Evolutionary conservation across 192 early-diverging fungal genomes (phyloP).

Genomic region (Diversispora eburnea): DNA sequence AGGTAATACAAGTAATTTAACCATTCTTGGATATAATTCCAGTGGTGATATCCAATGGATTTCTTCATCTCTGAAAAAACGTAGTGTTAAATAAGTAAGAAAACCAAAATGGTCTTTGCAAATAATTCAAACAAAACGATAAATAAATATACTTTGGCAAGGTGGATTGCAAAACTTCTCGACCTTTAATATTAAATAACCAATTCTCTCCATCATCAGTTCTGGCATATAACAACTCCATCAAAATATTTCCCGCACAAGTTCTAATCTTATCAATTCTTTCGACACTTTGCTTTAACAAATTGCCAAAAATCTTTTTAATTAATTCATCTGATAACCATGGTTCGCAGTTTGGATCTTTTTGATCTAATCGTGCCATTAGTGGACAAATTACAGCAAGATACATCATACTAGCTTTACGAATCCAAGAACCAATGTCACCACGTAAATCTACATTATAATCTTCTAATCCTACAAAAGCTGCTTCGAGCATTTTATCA

Average conservation of each 20-base stretch:
- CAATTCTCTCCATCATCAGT: slow-evolving; percentile 22
- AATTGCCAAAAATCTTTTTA: slow-evolving; percentile 38
- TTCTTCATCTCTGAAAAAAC: slow-evolving; percentile 30
- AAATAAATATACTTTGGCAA: slow-evolving; percentile 27
- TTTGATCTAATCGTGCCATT: slow-evolving; percentile 35
- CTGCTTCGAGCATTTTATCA: slow-evolving; percentile 43
- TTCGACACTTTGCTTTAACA: slow-evolving; percentile 80
- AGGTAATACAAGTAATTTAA: slow-evolving; percentile 48
- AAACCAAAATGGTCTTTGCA: not conserved
- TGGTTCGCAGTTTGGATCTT: not conserved
- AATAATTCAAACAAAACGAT: not conserved
- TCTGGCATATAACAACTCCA: slow-evolving; percentile 41
- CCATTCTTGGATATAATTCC: slow-evolving; percentile 62
- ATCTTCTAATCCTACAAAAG: slow-evolving; percentile 72
- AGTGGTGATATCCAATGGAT: slow-evolving; percentile 62
- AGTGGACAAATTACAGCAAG: slow-evolving; percentile 47
- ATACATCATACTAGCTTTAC: slow-evolving; percentile 65
- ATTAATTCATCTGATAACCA: slow-evolving; percentile 44
- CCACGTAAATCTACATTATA: slow-evolving; percentile 87
- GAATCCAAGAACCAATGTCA: slow-evolving; percentile 93
- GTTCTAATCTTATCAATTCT: slow-evolving; percentile 87
- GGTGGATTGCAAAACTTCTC: slow-evolving; percentile 29
- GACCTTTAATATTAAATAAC: slow-evolving; percentile 23
- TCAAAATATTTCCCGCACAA: slow-evolving; percentile 64
- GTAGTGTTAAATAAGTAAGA: slow-evolving; percentile 25